Evolutionary conservation across 805 yeast species (phyloP), one percentile per base, ranked within the genome.

Genomic region (Zygosaccharomyces pseudorouxii): DNA sequence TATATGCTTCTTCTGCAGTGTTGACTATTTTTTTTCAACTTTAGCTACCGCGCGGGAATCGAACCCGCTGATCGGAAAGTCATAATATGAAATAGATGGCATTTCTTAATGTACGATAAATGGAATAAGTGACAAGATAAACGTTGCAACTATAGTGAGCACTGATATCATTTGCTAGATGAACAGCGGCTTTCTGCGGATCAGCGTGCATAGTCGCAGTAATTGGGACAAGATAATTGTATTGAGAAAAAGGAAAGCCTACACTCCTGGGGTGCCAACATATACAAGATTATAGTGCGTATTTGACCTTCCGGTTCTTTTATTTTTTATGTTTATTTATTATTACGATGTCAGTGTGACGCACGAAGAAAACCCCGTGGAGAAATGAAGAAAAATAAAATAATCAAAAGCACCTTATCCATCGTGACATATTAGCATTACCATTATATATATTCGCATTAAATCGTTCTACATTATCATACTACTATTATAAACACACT

Each of bases 11-110:
- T 19, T 7, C 4, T 19, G 28, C 12, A 25, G 18, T 19, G 27
- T 33, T 30, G 31, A 28, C 23, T 23, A 18, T 29, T 19, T 25
- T 10, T 14, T 18, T 41, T 29, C 7, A 12, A 11, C 16, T 29
- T 18, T 23, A 19, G 36, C 19, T 28, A 41, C 44, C 44, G 44
- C 44, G 44, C 44, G 44, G 44, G 25, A 20, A 27, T 29, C 33
- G 35, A 33, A 29, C 44, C 44, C 37, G 37, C 44, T 29, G 44
- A 16, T 22, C 35, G 36, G 44, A 28, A 40, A 41, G 33, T 22
- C 36, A 19, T 19, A 28, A 25, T 16, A 41, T 36, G 22, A 18
- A 18, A 38, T 6, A 22, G 16, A 27, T 20, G 42, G 8, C 42
- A 19, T 29, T 8, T 38, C 19, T n/a, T n/a, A 22, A 11, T 16